Evolutionary conservation across 306 rosid genomes (phyloP).

Genomic region (Cucurbita maxima): DNA sequence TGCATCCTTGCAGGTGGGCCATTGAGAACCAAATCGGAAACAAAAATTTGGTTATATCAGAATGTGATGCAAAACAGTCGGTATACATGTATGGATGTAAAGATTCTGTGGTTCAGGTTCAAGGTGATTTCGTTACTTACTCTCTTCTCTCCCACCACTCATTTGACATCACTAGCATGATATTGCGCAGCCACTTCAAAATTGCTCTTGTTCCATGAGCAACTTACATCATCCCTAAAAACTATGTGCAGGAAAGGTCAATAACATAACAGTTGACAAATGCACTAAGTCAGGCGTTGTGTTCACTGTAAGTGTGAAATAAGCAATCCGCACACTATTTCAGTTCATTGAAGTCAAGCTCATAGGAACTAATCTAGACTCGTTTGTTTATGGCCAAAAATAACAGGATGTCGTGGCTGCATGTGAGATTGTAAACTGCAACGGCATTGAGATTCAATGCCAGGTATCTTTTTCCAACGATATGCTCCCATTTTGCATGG

Average conservation of each 20-base stretch:
- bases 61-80: conserved; percentile 90
- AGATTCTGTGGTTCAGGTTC: conserved; percentile 77
- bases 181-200: not conserved
- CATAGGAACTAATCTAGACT: not conserved
- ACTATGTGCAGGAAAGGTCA: conserved; percentile 69
- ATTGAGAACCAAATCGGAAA: conserved; percentile 90
- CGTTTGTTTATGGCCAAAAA: conserved; percentile 3
- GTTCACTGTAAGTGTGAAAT: conserved; percentile 48
- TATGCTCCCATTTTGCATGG: not conserved
- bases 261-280: conserved; percentile 88
- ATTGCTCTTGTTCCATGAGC: not conserved
- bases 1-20: conserved; percentile 57
- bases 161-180: not conserved
- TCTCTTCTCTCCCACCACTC: not conserved
- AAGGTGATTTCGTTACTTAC: conserved; percentile 32
- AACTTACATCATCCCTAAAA: not conserved
- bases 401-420: conserved; percentile 98
- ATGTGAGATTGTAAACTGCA: conserved; percentile 90
- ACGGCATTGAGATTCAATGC: conserved; percentile 85
- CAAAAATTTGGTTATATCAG: conserved; percentile 63
- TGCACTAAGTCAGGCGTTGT: conserved; percentile 85
- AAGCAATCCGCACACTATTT: conserved; percentile 3
- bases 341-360: not conserved
- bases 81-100: conserved; percentile 89
- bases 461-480: conserved; percentile 36